Conservation (phyloP, 2,329 filamentous ascomycete genomes). For the Phyllosticta capitalensis region DNA sequence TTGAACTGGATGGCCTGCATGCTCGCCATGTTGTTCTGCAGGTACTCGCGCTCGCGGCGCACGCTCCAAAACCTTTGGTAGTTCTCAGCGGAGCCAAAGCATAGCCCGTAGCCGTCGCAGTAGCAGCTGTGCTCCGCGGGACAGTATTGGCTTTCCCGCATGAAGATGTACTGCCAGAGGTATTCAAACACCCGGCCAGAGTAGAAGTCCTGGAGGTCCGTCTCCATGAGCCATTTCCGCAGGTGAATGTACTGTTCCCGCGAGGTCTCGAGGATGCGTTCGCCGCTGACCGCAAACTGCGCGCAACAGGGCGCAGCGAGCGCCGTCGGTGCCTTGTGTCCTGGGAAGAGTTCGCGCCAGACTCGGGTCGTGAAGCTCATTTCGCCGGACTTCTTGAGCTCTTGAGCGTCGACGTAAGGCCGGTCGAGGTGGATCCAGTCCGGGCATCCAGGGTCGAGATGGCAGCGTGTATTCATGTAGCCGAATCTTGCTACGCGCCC, state of each 20-base stretch:
- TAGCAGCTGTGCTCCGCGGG: constrained; percentile 49
- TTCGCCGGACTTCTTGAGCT: constrained; percentile 32
- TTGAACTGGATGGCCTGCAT: background rate
- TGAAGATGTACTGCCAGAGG: constrained; percentile 55
- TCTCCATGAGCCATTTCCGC: constrained; percentile 52
- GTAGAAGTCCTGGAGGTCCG: constrained; percentile 45
- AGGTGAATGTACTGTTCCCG: constrained; percentile 46
- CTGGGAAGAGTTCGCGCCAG: constrained; percentile 40
- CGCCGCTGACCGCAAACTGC: constrained; percentile 52
- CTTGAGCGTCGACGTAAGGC: constrained; percentile 28
- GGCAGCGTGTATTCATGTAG: constrained; percentile 48
- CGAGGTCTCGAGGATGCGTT: constrained; percentile 46
- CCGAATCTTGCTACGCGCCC: constrained; percentile 39
- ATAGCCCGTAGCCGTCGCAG: constrained; percentile 55
- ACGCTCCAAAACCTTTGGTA: constrained; percentile 22
- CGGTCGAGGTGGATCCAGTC: constrained; percentile 43
- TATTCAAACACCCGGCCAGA: constrained; percentile 56
- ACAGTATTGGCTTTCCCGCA: constrained; percentile 39
- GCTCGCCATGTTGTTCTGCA: background rate
- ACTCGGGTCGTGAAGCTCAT: constrained; percentile 32
- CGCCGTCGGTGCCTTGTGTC: constrained; percentile 37
- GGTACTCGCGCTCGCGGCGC: background rate
- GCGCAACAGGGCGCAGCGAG: constrained; percentile 55
- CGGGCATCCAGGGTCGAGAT: constrained; percentile 47
- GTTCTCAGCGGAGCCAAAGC: constrained; percentile 44